Evolutionary conservation across 164 flowering plant species (phyloP), one percentile per base, ranked within the genome.

Genomic region (Stephania cephalantha): DNA sequence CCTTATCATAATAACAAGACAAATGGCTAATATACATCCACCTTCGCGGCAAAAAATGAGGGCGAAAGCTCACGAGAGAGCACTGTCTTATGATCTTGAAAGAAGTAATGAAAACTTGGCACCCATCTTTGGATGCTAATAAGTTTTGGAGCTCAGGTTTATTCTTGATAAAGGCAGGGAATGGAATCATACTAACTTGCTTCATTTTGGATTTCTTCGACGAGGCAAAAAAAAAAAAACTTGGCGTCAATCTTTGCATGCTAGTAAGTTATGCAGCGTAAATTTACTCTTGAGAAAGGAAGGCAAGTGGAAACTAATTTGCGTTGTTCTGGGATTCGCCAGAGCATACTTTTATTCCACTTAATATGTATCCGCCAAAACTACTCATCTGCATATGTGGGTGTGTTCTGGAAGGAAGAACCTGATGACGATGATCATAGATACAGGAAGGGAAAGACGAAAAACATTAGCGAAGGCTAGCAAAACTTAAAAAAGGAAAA

Each of bases 301-400:
- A 25, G 9, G 42, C 2, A 4, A 61, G 66, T 5, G 5, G 66
- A 61, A 61, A 25, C 66, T 61, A 61, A 61, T 20, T 61, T 61
- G 66, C 66, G 6, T 58, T 58, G 64, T 61, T 9, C 66, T 61
- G 4, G 25, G 29, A 18, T 61, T n/a, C 0, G 8, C 29, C 25
- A 4, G 66, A 77, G 48, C 84, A 83, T 77, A 89, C 87, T 79
- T 80, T 85, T n/a, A 84, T 89, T 18, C 99, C 99, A 13, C 90
- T 90, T 20, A 96, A 80, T 65, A 96, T 83, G 78, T 96, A 96
- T 7, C 98, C 98, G 29, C 99, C 99, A 75, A 85, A 89, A 42
- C 88, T 90, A 82, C 90, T 96, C 99, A 96, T 96, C 86, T 92
- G 97, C 99, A 96, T 94, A 77, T 73, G 84, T 17, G 98, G 97